phyloP scores from a whole-genome alignment of 305 asterid species.

The Solanum hybrid region DNA sequence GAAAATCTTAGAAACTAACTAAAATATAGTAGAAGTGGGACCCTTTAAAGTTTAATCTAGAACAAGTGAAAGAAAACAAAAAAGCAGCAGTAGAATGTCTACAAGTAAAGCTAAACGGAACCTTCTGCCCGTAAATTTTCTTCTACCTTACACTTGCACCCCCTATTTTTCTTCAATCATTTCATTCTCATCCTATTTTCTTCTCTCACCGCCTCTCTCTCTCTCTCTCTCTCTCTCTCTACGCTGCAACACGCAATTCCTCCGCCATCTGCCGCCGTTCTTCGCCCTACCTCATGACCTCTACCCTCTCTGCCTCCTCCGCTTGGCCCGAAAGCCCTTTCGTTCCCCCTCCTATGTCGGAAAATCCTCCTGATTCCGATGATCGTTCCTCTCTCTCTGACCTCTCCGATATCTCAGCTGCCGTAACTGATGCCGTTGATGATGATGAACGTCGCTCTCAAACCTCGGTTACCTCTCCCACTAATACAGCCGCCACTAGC shows the following conservation, averaged over 20 bases:
- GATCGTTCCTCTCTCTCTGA: constrained; percentile 6
- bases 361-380: not conserved
- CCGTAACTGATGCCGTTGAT: not conserved
- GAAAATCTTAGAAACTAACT: not conserved
- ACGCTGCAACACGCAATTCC: not conserved
- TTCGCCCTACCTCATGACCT: constrained; percentile 14
- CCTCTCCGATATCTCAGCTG: constrained; percentile 8
- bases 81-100: not conserved
- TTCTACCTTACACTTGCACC: not conserved
- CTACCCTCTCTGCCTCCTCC: constrained; percentile 17
- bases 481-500: not conserved
- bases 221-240: not conserved
- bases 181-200: not conserved
- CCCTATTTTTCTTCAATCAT: not conserved
- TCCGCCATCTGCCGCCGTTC: constrained; percentile 8
- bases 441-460: not conserved
- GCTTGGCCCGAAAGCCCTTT: not conserved
- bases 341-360: constrained; percentile 10
- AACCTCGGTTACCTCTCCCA: not conserved
- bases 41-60: not conserved
- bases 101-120: not conserved
- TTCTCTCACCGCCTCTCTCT: not conserved
- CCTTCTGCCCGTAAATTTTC: not conserved
- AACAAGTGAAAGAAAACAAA: not conserved
- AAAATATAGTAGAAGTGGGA: not conserved